Base-by-base conservation (phyloP, 345 rosid species). In the Boechera divaricarpa region DNA sequence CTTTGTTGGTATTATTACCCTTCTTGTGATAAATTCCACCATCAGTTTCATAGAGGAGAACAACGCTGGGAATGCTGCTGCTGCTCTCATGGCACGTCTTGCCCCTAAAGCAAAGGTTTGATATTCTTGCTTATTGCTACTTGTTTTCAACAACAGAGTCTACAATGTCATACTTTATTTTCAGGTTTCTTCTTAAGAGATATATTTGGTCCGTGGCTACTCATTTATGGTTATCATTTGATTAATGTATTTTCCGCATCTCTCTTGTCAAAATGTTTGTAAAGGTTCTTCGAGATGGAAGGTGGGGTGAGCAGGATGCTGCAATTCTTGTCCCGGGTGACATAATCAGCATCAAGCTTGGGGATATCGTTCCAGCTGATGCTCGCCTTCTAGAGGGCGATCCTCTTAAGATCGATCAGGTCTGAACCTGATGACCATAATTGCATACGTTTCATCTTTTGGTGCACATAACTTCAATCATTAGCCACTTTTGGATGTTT, bases 301-400 rank as follows among this genome's bases (percentile, higher is more conserved):
- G 87, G 82, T 95, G 99, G 99, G 88, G 54, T 18, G 99, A 95
- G 86, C 91, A 90, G 74, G 99, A 92, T 70, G 97, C 98, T 68
- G 86, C 96, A 58, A 65, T 84, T 79, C 84, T 95, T 69, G 99
- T 95, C 70, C 98, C 98, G 10, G 98, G 98, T 69, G 98, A 94
- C 83, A 75, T 94, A 13, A 67, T 94, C 72, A 92, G 97, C 78
- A 82, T 94, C 80, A 94, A 94, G 83, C 90, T 94, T 26, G 98
- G 98, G 32, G 99, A 95, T 81, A 95, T 95, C 48, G 74, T 95
- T 76, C 99, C 99, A 39, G 99, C 99, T 53, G 99, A 95, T 86
- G 94, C 98, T 73, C 93, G 99, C 54, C 86, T 92, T 60, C 92
- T 95, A 13, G 99, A 92, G 67, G 99, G 98, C 1, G 99, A 92